phyloP scores from a whole-genome alignment of 2,329 filamentous ascomycete genomes.

The Paecilomyces formosus region DNA sequence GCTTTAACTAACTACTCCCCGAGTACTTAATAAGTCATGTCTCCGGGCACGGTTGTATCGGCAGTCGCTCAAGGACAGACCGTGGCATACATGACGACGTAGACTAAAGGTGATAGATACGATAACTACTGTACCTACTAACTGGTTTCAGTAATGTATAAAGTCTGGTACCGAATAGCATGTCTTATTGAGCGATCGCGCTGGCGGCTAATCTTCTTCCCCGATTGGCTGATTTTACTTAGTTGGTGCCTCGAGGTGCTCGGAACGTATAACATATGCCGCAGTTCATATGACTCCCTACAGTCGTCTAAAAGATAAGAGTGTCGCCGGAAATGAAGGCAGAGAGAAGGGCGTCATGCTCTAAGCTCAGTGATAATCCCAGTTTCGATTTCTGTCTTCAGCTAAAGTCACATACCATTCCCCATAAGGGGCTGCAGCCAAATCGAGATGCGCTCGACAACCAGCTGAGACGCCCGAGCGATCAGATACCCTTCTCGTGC shows the following conservation, averaged over 20 bases:
- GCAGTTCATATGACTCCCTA: background rate
- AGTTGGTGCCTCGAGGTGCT: background rate
- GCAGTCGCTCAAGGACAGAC: background rate
- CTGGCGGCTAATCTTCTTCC: background rate
- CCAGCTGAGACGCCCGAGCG: no score
- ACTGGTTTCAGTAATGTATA: background rate
- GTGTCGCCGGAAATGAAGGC: no score
- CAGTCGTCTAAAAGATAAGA: no score
- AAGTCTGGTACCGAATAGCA: background rate
- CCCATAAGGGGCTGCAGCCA: no score
- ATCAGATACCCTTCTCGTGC: no score
- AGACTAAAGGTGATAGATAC: background rate
- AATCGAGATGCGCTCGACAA: no score
- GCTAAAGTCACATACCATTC: no score
- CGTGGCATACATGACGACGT: background rate
- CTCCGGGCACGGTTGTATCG: background rate
- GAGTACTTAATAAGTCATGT: no score
- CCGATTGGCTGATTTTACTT: background rate
- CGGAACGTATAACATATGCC: background rate
- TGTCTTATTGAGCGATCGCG: background rate
- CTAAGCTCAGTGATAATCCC: no score
- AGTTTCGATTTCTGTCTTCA: no score
- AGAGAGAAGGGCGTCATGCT: no score
- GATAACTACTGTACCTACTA: background rate
- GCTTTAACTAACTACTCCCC: background rate